Percentiles rank a stretch among this genome's conserved stretches.
phyloP scores from a whole-genome alignment of 1,284 basidiomycete species.

The Ganoderma leucocontextum region DNA sequence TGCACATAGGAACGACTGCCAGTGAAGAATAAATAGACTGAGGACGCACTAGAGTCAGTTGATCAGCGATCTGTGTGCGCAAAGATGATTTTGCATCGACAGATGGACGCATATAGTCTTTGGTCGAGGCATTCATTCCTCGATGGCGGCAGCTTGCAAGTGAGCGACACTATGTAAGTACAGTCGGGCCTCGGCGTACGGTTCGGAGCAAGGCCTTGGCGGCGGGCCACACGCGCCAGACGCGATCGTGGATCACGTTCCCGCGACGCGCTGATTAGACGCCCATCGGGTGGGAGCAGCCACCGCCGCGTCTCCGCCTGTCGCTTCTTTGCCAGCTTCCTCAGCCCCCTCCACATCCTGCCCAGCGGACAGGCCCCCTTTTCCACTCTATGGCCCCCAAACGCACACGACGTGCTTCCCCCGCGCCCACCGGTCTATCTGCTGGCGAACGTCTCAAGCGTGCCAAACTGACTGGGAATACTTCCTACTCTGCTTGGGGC shows the following conservation, averaged over 20 bases:
- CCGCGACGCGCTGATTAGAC: conserved; percentile 30
- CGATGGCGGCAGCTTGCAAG: too few species aligned
- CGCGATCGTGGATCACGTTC: conserved; percentile 27
- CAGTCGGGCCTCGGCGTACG: too few species aligned
- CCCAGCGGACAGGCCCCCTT: neutral
- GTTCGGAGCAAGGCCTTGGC: too few species aligned
- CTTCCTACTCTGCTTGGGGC: conserved; percentile 66
- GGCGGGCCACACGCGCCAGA: neutral
- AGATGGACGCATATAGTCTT: too few species aligned
- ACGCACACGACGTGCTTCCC: conserved; percentile 63
- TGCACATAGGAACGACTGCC: too few species aligned
- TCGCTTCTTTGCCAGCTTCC: conserved; percentile 4
- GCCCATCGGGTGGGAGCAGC: conserved; percentile 23
- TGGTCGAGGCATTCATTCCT: too few species aligned
- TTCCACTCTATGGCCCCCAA: conserved; percentile 60
- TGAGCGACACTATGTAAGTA: too few species aligned
- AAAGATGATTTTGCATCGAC: too few species aligned
- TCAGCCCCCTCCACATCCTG: conserved; percentile 7
- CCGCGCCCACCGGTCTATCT: conserved; percentile 57
- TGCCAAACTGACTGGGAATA: conserved; percentile 53
- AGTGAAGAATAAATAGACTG: too few species aligned
- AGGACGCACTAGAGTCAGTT: too few species aligned
- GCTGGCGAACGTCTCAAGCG: conserved; percentile 71
- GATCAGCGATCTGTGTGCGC: too few species aligned
- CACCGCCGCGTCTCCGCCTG: conserved; percentile 26